Conservation (phyloP, 441 rosid species). For the Melastoma candidum region DNA sequence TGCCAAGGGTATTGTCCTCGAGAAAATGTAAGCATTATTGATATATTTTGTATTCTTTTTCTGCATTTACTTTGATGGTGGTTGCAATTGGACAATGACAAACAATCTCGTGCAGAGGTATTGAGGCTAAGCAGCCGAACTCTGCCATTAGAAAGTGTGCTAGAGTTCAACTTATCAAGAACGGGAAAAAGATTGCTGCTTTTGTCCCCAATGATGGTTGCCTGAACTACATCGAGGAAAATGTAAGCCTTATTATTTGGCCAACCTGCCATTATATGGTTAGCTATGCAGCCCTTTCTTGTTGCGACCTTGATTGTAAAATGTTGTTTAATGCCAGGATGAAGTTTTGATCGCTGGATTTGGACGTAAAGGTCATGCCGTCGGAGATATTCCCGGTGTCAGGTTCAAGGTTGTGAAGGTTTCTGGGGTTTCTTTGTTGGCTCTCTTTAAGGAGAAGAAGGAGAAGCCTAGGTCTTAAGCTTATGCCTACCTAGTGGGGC, state of each 20-base stretch:
- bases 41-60: not conserved
- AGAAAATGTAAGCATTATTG: constrained; percentile 39
- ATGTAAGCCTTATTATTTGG: constrained; percentile 19
- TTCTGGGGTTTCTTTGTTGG: constrained; percentile 56
- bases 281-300: not conserved
- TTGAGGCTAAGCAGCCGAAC: constrained; percentile 56
- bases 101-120: constrained; percentile 26
- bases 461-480: constrained; percentile 60
- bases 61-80: not conserved
- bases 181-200: constrained; percentile 53
- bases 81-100: not conserved
- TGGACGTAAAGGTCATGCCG: constrained; percentile 52
- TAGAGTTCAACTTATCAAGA: constrained; percentile 51
- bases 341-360: constrained; percentile 52
- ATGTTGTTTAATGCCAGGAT: constrained; percentile 19
- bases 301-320: not conserved
- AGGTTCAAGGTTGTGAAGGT: constrained; percentile 68
- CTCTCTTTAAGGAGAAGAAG: constrained; percentile 61
- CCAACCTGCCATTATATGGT: not conserved
- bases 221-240: constrained; percentile 51
- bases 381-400: constrained; percentile 61
- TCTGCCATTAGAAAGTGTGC: constrained; percentile 59
- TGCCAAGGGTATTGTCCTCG: constrained; percentile 67
- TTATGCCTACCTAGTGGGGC: not conserved
- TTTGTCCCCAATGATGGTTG: constrained; percentile 65